These are phyloP conservation scores for Cytospora leucostoma DNA, from an alignment of 2,329 filamentous ascomycete genomes.

Conservation along the genomic window DNA sequence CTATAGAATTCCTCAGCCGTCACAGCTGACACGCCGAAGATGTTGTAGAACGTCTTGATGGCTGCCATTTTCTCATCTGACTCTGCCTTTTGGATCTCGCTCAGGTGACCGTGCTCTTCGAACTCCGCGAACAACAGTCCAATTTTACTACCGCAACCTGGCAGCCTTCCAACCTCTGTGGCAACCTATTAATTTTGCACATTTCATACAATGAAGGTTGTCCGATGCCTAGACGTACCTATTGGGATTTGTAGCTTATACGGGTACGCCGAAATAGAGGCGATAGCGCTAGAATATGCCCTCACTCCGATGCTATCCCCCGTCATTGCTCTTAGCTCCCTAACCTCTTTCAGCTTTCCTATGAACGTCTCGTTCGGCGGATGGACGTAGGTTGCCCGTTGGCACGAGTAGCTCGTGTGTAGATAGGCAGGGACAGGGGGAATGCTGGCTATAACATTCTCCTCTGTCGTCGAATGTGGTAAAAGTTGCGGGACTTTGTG, in stretches of 20 bases:
- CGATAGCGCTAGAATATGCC: slow-evolving; percentile 86
- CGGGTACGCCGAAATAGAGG: slow-evolving; percentile 80
- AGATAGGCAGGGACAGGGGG: slow-evolving; percentile 70
- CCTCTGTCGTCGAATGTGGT: slow-evolving; percentile 75
- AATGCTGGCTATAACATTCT: slow-evolving; percentile 59
- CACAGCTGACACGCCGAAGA: slow-evolving; percentile 87
- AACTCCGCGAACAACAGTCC: slow-evolving; percentile 78
- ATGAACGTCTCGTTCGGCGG: slow-evolving; percentile 78
- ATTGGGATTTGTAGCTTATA: slow-evolving; percentile 43
- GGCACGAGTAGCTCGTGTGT: slow-evolving; percentile 72
- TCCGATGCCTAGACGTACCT: slow-evolving; percentile 40
- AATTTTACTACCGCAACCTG: slow-evolving; percentile 81
- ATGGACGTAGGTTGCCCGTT: slow-evolving; percentile 70
- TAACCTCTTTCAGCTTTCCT: slow-evolving; percentile 71
- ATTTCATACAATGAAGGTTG: not conserved
- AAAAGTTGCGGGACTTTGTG: slow-evolving; percentile 46
- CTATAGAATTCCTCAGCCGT: slow-evolving; percentile 82
- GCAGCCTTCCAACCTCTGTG: slow-evolving; percentile 59
- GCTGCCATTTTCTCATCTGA: slow-evolving; percentile 64
- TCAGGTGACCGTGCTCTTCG: slow-evolving; percentile 58
- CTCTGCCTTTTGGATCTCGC: slow-evolving; percentile 65
- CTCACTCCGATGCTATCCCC: slow-evolving; percentile 78
- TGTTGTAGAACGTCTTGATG: slow-evolving; percentile 73
- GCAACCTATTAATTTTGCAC: not conserved
- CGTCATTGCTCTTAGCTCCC: slow-evolving; percentile 67